Evolutionary conservation across 371 early-diverging fungal species (phyloP).

Genomic region (Mortierella polycephala): DNA sequence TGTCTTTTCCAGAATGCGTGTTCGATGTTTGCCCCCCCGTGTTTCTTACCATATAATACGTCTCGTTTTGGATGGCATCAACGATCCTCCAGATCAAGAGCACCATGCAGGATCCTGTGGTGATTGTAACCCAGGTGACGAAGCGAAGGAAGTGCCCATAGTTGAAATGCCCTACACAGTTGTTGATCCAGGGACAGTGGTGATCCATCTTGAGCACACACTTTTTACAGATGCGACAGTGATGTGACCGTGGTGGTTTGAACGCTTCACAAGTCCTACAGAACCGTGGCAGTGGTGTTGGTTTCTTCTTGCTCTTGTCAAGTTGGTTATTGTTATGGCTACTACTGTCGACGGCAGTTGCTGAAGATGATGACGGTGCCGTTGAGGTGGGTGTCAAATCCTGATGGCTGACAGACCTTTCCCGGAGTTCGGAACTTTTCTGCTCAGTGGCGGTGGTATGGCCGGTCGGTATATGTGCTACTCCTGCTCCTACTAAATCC

Average conservation of each 20-base stretch:
- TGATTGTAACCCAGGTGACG: conserved; percentile 74
- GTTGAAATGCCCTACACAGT: conserved; percentile 93
- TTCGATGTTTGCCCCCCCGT: not conserved
- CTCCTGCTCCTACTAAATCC: too few relatives aligned
- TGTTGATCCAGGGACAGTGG: conserved; percentile 98
- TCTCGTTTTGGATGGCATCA: conserved; percentile 61
- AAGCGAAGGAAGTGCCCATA: conserved; percentile 92
- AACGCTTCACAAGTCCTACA: conserved; percentile 79
- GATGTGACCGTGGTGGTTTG: conserved; percentile 88
- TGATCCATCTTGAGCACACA: conserved; percentile 94
- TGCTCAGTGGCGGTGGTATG: conserved; percentile 18
- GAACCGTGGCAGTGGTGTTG: conserved; percentile 66
- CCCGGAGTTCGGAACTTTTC: not conserved
- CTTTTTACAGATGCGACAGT: conserved; percentile 80
- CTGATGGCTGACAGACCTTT: too few relatives aligned
- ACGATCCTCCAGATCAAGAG: conserved; percentile 57
- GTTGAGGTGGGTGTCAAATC: not conserved
- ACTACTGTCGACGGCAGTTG: not conserved
- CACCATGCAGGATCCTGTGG: conserved; percentile 61
- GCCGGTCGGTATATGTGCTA: too few relatives aligned
- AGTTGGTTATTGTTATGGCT: not conserved
- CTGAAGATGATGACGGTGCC: conserved; percentile 12
- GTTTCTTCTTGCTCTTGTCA: conserved; percentile 19
- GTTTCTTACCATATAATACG: conserved; percentile 54
- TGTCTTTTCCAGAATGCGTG: not conserved